phyloP scores from a whole-genome alignment of 768 basidiomycete genomes.

The Psilocybe subaeruginosa region DNA sequence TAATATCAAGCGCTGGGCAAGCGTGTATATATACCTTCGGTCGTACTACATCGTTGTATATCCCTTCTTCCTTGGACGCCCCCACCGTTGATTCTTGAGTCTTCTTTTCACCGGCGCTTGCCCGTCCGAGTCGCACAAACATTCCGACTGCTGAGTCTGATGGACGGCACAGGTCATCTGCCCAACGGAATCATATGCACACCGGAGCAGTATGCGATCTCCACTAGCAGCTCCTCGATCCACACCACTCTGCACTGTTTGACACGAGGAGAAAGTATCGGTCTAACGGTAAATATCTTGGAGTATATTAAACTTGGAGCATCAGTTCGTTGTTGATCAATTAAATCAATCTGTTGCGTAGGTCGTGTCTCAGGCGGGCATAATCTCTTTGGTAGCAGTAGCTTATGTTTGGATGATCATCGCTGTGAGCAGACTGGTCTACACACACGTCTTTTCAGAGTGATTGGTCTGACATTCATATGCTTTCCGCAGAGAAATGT shows the following conservation, averaged over 20 bases:
- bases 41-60: too few relatives aligned
- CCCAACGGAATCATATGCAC: conserved; percentile 10
- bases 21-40: not conserved
- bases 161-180: not conserved
- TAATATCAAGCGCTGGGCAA: not conserved
- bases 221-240: conserved; percentile 1
- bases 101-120: not conserved
- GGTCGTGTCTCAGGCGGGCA: conserved; percentile 37
- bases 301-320: not conserved
- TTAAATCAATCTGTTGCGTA: conserved; percentile 9
- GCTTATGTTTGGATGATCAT: conserved; percentile 33
- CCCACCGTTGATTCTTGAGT: not conserved
- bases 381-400: conserved; percentile 37
- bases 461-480: not conserved
- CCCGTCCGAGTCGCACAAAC: not conserved
- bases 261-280: conserved; percentile 37
- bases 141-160: not conserved
- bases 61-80: not conserved
- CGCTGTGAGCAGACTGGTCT: conserved; percentile 20
- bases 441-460: not conserved
- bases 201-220: conserved; percentile 5
- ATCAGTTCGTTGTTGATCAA: not conserved
- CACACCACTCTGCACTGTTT: conserved; percentile 27
- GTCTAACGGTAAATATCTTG: conserved; percentile 31
- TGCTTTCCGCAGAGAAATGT: conserved; percentile 26